Base-by-base conservation (phyloP, 495 filamentous ascomycete species). In the Annulohypoxylon bovei region DNA sequence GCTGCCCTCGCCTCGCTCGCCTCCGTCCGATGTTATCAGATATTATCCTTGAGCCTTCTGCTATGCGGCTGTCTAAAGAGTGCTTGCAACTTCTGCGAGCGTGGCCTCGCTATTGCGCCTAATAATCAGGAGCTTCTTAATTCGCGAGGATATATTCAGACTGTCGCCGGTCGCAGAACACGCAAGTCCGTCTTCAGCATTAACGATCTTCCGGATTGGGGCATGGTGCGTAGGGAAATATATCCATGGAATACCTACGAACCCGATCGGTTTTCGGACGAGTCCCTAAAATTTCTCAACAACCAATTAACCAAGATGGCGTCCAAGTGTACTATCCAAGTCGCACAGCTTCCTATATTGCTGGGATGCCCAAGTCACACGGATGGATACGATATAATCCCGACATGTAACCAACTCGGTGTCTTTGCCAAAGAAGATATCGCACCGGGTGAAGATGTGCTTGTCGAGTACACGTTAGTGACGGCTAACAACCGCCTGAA, bases 231-330 rank as follows among this genome's bases (percentile, higher is more conserved):
- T 23, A 85, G 95, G 16, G 92, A 98, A 74, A 83, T 97, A 14
- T 99, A 99, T 78, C 92, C 94, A 12, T 99, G 95, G 95, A 98
- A 98, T 76, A 74, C 82, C 20, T 85, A 95, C 72, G 96, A 99
- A 74, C 94, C 93, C 0, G 89, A 98, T 77, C 88, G 95, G 50
- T 91, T 93, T 70, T 87, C 89, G 0, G 79, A 87, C 4, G 87
- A 91, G 62, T 91, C 87, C 2, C 78, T 98, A 16, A 70, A 79
- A 0, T 79, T 88, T 20, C 79, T 97, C 32, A 97, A 97, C 75
- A 72, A 79, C 30, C 78, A 88, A 66, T 82, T 97, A 64, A 75
- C 81, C 14, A 80, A 80, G 0, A 86, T 90, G 11, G 93, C 92
- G 6, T 90, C 92, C 0, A 89, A 89, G 62, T 86, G 87, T 63